These are phyloP conservation scores for Trichophyton schoenleinii DNA, from an alignment of 2,329 filamentous ascomycete species.

Conservation along the genomic window DNA sequence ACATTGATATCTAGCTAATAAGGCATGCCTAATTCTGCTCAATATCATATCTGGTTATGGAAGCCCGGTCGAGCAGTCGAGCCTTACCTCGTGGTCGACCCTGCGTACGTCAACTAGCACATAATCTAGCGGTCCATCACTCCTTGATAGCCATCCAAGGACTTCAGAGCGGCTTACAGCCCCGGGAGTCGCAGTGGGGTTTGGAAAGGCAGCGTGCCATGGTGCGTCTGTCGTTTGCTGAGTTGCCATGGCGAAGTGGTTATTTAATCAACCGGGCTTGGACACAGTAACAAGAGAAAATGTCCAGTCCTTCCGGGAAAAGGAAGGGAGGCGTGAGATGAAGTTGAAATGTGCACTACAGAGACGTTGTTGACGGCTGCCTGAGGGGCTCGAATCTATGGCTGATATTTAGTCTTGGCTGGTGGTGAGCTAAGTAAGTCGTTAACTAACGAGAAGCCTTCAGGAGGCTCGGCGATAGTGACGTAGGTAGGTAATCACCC, in stretches of 20 bases:
- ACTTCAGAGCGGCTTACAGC: conserved; percentile 25
- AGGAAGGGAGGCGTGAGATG: neutral
- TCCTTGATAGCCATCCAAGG: conserved; percentile 26
- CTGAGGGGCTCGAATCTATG: neutral
- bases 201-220: conserved; percentile 33
- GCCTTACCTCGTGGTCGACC: conserved; percentile 34
- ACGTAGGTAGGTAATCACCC: no score
- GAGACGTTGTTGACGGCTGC: no score
- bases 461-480: no score
- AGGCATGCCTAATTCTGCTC: no score
- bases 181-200: conserved; percentile 21
- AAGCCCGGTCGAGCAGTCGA: no score
- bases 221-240: conserved; percentile 15
- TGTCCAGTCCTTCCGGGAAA: neutral
- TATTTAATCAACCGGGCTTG: neutral
- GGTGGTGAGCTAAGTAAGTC: neutral
- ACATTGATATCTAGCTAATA: no score
- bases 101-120: conserved; percentile 38
- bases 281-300: neutral
- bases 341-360: neutral
- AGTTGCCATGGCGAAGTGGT: neutral
- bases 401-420: neutral
- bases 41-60: no score
- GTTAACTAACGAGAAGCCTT: no score
- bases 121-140: conserved; percentile 21